Percentiles rank a stretch among this genome's conserved stretches.
Conservation (phyloP, 2,329 filamentous ascomycete species). For the Epichloe uncinata region DNA sequence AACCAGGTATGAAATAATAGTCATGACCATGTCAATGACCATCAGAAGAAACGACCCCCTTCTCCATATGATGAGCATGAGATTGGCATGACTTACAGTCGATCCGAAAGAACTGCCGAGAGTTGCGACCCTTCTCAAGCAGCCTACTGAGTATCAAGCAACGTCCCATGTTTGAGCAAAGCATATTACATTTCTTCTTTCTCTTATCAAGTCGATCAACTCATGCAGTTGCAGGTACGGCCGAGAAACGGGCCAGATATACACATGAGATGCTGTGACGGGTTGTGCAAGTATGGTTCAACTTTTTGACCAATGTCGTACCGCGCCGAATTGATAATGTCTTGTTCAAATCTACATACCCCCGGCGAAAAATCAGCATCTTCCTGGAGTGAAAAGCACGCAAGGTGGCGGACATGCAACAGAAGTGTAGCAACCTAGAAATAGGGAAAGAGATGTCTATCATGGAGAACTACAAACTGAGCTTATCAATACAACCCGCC, state of each 20-base stretch:
- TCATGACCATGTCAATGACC: background rate
- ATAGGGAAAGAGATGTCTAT: background rate
- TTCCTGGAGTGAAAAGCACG: background rate
- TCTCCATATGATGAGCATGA: background rate
- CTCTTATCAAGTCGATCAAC: too few species aligned
- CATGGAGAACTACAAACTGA: background rate
- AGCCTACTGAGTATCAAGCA: constrained; percentile 1
- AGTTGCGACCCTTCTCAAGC: constrained; percentile 2
- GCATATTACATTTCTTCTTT: background rate
- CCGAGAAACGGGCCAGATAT: too few species aligned
- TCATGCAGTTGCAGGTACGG: too few species aligned
- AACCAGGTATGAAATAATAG: background rate
- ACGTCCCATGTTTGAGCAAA: background rate
- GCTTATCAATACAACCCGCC: background rate
- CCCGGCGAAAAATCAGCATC: too few species aligned
- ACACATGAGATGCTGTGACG: too few species aligned
- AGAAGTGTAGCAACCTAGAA: background rate
- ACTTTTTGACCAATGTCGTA: too few species aligned
- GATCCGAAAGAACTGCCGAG: background rate
- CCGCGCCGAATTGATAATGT: too few species aligned
- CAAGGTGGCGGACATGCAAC: background rate
- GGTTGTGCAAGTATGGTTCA: too few species aligned
- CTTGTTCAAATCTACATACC: too few species aligned
- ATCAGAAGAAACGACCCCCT: background rate
- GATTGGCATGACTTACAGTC: background rate